Base-by-base conservation (phyloP, 108 stramenopile genomes). In the Fragilariopsis cylindrus region DNA sequence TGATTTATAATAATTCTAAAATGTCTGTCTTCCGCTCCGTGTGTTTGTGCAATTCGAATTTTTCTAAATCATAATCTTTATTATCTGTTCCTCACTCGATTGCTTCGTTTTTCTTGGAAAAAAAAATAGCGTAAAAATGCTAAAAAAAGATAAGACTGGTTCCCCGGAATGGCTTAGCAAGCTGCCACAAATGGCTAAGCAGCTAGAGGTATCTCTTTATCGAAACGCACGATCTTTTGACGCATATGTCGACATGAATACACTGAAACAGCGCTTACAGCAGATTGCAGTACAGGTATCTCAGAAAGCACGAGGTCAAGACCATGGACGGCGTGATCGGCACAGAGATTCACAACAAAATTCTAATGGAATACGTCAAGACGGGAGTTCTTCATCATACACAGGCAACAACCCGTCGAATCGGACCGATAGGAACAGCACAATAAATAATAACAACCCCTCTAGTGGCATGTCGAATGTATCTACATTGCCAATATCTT, bases 171-270 rank as follows among this genome's bases (percentile, higher is more conserved):
- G 94, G 92, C 80, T 92, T 18, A 87, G 83, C 65, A 96, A 96
- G 71, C 85, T 98, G 8, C 96, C 96, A 1, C 91, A 96, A 82
- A 98, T 98, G 98, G 96, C 96, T 2, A 96, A 94, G 69, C 93
- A 96, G 60, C 78, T 98, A 41, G 98, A 98, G 74, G 96, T 96
- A 45, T 90, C 92, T 50, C 85, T 98, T 19, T 98, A 96, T 74
- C 87, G 96, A 21, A 92, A 91, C 7, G 96, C 96, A 3, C 71
- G 82, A 49, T 91, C 90, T 2, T 94, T 95, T 75, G 92, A 96
- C 42, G 96, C 91, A 7, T 98, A 97, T 73, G 82, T 84, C 56
- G 92, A 98, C 64, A 88, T 83, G 73, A 56, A 70, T 42, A 97
- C 96, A 16, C 84, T 98, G 60, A 97, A 97, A 76, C 79, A 86